Evolutionary conservation across 306 rosid genomes (phyloP), one percentile per base, ranked within the genome.

Genomic region (Inga laurina): DNA sequence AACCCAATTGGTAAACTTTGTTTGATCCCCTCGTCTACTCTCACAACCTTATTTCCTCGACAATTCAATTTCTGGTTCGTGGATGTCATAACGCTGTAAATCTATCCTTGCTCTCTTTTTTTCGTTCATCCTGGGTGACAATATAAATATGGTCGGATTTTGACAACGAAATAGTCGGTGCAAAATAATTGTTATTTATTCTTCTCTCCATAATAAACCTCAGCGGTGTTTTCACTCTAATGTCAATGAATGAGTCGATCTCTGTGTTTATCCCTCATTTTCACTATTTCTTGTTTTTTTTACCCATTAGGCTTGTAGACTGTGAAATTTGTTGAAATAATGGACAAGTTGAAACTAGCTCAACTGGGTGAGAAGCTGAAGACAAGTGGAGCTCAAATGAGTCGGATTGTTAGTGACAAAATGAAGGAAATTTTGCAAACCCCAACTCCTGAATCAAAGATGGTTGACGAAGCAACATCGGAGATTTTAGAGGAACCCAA

Each of bases 311-410:
- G 51, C 0, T 43, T 21, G 10, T 41, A 44, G 51, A 70, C 52
- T 70, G 46, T 41, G 49, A 41, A 70, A 41, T 70, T 39, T 44
- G 35, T 22, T 45, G 39, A 9, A 46, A 75, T 8, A 41, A 86
- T 93, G 97, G 97, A 93, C 74, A 89, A 85, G 89, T 84, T 86
- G 77, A 93, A 91, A 22, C 88, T 88, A 54, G 83, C 86, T 32
- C 89, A 89, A 32, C 76, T 89, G 74, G 93, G 97, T 0, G 97
- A 91, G 87, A 91, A 78, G 85, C 86, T 93, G 75, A 90, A 89
- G 86, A 90, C 86, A 5, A 87, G 94, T 52, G 95, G 97, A 66
- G 93, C 94, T 71, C 93, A 93, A 77, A 89, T 93, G 96, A 89
- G 93, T 16, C 84, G 97, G 22, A 82, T 91, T 43, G 92, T 93